Base-by-base conservation (phyloP, 2,329 filamentous ascomycete genomes). In the Fusarium clavum region DNA sequence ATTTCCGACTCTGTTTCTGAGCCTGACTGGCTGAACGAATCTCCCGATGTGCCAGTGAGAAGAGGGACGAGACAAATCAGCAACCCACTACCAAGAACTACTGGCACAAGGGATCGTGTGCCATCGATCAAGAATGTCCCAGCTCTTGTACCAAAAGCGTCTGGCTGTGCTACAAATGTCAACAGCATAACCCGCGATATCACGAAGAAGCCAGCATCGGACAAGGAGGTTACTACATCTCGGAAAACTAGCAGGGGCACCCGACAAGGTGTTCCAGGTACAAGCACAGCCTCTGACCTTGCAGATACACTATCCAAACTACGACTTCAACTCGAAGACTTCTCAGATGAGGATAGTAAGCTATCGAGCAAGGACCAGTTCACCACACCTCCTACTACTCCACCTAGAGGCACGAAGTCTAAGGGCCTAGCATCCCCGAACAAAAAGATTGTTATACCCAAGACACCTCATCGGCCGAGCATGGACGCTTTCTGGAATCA, bases 401-500 rank as follows among this genome's bases (percentile, higher is more conserved):
- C 64, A n/a, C 69, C 70, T 5, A 69, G 66, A 59, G 44, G 60
- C 11, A 45, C 57, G 5, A 68, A 68, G 14, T 52, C 67, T 13
- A 74, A 64, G 18, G 68, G 68, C 2, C 64, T 80, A 9, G 43
- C 65, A 8, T 80, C 79, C 6, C 77, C 79, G 3, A 75, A 65
- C 41, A 82, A 81, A 64, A 69, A 65, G 18, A 66, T 70, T 8
- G 58, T 58, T 1, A 87, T 90, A 43, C 88, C 88, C 4, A 80
- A 81, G 38, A 86, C 87, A 2, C 86, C 87, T 5, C 83, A 89
- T 61, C 79, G 82, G 27, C 84, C 84, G 24, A 86, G 80, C 55
- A 84, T 84, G 41, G 88, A 90, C 65, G 81, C 80, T 9, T 91
- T 90, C 73, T 91, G 89, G 89, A 82, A 82, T 55, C 85, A 86